These are phyloP conservation scores for Arachnopeziza araneosa DNA, from an alignment of 2,329 filamentous ascomycete species.

Conservation along the genomic window DNA sequence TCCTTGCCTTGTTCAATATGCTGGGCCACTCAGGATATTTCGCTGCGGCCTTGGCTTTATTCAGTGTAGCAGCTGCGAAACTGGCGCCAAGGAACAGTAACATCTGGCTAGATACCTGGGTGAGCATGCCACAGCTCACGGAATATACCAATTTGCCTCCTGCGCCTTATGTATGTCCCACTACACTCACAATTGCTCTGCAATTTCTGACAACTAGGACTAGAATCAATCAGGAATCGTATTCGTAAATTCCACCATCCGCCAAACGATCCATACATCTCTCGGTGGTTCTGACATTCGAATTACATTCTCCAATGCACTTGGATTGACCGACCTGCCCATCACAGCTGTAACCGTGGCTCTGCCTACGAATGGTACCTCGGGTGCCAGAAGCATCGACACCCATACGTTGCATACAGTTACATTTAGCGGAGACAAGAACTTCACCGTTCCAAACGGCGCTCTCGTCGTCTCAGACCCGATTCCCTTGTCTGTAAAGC, in stretches of 20 bases:
- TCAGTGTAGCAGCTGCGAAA: not conserved
- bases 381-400: constrained; percentile 49
- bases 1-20: not conserved
- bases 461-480: constrained; percentile 57
- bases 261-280: constrained; percentile 59
- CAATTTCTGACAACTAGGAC: not conserved
- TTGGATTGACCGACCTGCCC: constrained; percentile 53
- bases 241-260: constrained; percentile 57
- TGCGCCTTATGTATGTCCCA: constrained; percentile 45
- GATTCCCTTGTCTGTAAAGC: constrained; percentile 46
- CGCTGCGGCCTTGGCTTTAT: not conserved
- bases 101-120: constrained; percentile 44
- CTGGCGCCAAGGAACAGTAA: not conserved
- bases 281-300: constrained; percentile 52
- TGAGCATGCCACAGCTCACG: constrained; percentile 59
- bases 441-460: constrained; percentile 49
- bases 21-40: not conserved
- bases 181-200: constrained; percentile 19
- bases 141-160: constrained; percentile 58
- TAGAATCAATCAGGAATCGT: constrained; percentile 38
- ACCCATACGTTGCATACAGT: constrained; percentile 45
- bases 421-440: constrained; percentile 50
- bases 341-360: constrained; percentile 55
- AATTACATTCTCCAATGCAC: constrained; percentile 60
- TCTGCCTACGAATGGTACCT: constrained; percentile 46